These are phyloP conservation scores for Ustilago sp. DNA, from an alignment of 1,284 basidiomycete species.

Conservation along the genomic window DNA sequence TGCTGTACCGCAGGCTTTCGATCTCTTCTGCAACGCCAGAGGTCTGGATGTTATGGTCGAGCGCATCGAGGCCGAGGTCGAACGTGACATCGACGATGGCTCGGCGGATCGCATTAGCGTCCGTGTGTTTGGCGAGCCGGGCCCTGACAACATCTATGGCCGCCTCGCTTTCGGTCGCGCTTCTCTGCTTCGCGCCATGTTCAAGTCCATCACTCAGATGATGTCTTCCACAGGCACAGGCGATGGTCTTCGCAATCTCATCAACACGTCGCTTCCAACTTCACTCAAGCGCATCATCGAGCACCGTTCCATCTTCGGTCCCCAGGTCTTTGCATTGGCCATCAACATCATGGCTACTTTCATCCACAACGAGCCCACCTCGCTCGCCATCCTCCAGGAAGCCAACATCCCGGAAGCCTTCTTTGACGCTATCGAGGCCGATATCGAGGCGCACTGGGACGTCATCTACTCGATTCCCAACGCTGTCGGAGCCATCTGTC, in stretches of 20 bases:
- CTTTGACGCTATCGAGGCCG: constrained; percentile 84
- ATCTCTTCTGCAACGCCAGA: constrained; percentile 84
- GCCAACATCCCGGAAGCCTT: constrained; percentile 88
- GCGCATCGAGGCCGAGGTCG: constrained; percentile 76
- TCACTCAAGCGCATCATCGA: constrained; percentile 90
- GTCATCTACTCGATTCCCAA: constrained; percentile 92
- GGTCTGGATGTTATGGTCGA: constrained; percentile 88
- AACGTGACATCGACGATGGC: constrained; percentile 53
- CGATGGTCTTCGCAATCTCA: constrained; percentile 92
- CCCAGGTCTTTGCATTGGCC: constrained; percentile 80
- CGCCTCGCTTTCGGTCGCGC: constrained; percentile 67
- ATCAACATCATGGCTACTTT: constrained; percentile 98
- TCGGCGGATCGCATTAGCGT: constrained; percentile 38
- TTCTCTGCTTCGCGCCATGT: constrained; percentile 83
- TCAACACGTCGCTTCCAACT: constrained; percentile 87
- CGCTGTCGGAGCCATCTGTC: constrained; percentile 94
- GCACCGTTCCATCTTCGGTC: constrained; percentile 84
- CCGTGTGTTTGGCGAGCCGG: constrained; percentile 74
- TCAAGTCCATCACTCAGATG: constrained; percentile 93
- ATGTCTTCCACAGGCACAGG: constrained; percentile 90
- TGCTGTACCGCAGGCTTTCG: constrained; percentile 86
- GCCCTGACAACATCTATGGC: constrained; percentile 57
- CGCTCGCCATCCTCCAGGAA: constrained; percentile 91
- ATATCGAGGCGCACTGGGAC: constrained; percentile 78
- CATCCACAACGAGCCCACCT: constrained; percentile 98